Percentiles rank a stretch among this genome's conserved stretches.
Evolutionary conservation across 139 green algal species (phyloP).

Genomic region (Micromonas commoda): DNA sequence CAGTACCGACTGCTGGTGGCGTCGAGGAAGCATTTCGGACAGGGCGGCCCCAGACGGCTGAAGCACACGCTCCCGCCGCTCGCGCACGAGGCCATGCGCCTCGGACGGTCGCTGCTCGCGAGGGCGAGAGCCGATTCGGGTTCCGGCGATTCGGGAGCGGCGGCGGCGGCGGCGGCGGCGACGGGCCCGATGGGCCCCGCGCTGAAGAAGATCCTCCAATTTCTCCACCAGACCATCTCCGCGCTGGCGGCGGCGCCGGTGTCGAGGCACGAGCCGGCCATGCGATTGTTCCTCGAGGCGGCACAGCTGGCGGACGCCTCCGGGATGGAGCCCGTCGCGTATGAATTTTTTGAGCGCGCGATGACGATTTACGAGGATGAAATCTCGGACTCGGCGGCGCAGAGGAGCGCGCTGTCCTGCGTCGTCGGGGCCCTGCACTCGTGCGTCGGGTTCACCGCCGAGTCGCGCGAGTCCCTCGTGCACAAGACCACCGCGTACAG

Average conservation of each 20-base stretch:
- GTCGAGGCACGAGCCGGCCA: slow-evolving; percentile 37
- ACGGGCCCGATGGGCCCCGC: not conserved
- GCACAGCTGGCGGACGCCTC: slow-evolving; percentile 62
- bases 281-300: slow-evolving; percentile 69
- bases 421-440: slow-evolving; percentile 74
- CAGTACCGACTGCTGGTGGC: slow-evolving; percentile 65
- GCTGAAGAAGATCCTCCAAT: slow-evolving; percentile 44
- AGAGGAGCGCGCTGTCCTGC: slow-evolving; percentile 62
- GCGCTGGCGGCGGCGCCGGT: slow-evolving; percentile 26
- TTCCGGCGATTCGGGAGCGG: not conserved
- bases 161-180: not conserved
- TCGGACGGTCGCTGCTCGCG: slow-evolving; percentile 25
- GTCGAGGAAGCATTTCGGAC: slow-evolving; percentile 47
- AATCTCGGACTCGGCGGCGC: slow-evolving; percentile 67
- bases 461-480: slow-evolving; percentile 69
- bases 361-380: slow-evolving; percentile 87
- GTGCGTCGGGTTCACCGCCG: slow-evolving; percentile 63
- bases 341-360: slow-evolving; percentile 83
- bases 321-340: slow-evolving; percentile 70
- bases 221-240: slow-evolving; percentile 38
- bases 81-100: slow-evolving; percentile 58
- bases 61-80: slow-evolving; percentile 71
- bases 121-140: not conserved
- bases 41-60: slow-evolving; percentile 62
- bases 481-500: slow-evolving; percentile 75